These are phyloP conservation scores for Cucurbita maxima DNA, from an alignment of 306 rosid genomes.

Conservation along the genomic window DNA sequence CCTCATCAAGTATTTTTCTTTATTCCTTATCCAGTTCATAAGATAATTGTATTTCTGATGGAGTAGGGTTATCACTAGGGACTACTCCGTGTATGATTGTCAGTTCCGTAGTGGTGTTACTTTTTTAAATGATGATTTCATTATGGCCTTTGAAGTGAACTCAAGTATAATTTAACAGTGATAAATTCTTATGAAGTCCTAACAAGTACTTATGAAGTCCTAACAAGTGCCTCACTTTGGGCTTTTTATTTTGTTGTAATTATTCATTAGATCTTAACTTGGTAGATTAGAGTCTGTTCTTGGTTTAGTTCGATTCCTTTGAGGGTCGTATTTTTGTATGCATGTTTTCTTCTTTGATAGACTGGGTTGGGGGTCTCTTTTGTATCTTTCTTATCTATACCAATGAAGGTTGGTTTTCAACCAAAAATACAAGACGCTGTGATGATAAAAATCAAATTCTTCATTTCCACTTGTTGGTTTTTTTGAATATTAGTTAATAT, in stretches of 20 bases:
- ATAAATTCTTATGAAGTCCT: background rate
- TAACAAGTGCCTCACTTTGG: background rate
- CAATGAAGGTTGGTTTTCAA: background rate
- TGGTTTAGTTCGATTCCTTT: background rate
- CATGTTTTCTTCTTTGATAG: too few species aligned
- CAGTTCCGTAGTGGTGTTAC: background rate
- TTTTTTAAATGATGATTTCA: background rate
- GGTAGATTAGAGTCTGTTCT: too few species aligned
- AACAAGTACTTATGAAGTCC: conserved; percentile 1
- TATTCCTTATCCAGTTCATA: background rate
- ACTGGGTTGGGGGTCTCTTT: background rate
- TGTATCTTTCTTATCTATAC: background rate
- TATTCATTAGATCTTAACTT: background rate
- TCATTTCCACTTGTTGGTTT: background rate
- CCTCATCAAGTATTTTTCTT: background rate
- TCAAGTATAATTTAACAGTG: background rate
- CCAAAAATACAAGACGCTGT: background rate
- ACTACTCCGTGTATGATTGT: background rate
- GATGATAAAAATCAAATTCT: background rate
- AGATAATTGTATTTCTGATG: background rate
- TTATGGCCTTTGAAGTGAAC: background rate
- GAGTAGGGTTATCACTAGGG: background rate
- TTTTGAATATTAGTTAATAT: background rate
- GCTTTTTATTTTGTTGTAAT: background rate
- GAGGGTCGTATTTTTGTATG: background rate